Evolutionary conservation across 345 rosid species (phyloP).

Genomic region (Eutrema heterophyllum): DNA sequence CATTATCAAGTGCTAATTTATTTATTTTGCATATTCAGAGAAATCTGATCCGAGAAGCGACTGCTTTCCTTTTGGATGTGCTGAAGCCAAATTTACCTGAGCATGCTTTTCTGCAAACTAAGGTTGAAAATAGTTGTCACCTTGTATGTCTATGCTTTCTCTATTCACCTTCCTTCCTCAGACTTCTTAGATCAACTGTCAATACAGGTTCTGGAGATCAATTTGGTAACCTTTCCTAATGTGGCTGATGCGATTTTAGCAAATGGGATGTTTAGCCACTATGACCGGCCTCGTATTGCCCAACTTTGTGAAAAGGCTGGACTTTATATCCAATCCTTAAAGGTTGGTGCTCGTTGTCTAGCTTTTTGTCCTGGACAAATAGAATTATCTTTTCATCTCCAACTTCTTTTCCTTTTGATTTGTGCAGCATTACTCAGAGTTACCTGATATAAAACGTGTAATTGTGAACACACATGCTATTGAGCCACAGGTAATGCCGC

Average conservation of each 20-base stretch:
- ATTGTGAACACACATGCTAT: constrained; percentile 99
- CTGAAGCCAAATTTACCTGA: constrained; percentile 94
- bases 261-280: constrained; percentile 96
- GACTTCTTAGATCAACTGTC: constrained; percentile 7
- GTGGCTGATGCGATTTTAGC: constrained; percentile 99
- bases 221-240: constrained; percentile 94
- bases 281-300: constrained; percentile 94
- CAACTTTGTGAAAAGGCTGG: constrained; percentile 99
- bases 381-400: neutral
- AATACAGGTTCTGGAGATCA: constrained; percentile 90
- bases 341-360: constrained; percentile 42
- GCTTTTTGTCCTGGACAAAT: neutral
- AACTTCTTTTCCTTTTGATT: constrained; percentile 4
- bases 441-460: constrained; percentile 97
- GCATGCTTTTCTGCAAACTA: constrained; percentile 84
- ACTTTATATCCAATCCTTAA: constrained; percentile 81
- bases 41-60: constrained; percentile 96
- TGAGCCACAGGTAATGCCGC: constrained; percentile 85
- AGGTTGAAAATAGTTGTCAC: constrained; percentile 43
- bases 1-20: neutral
- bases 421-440: constrained; percentile 91
- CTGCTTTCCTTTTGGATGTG: constrained; percentile 95
- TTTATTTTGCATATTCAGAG: constrained; percentile 43
- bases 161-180: neutral
- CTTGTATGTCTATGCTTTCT: neutral